phyloP scores from a whole-genome alignment of 176 grass and related monocot genomes.

The Saccharum officinarum region DNA sequence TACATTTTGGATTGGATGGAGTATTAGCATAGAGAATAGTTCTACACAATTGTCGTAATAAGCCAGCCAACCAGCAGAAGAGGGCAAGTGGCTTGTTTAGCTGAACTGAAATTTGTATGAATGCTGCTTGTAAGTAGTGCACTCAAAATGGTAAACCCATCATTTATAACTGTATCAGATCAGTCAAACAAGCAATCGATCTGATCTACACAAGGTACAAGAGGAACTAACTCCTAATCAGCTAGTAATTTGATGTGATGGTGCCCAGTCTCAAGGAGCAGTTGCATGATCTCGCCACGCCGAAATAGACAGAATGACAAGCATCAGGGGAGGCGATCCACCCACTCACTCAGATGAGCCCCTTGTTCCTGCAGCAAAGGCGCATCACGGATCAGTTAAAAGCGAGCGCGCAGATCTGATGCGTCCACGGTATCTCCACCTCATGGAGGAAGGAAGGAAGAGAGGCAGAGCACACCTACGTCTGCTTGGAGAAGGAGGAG shows the following conservation, averaged over 20 bases:
- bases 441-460: background rate
- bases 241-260: background rate
- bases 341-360: background rate
- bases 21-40: background rate
- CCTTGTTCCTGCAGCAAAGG: conserved; percentile 19
- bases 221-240: conserved; percentile 6
- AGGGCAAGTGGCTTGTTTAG: background rate
- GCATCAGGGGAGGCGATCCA: background rate
- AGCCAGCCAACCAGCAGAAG: background rate
- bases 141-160: background rate
- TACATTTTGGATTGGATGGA: background rate
- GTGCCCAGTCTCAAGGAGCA: background rate
- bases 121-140: background rate
- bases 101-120: background rate
- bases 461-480: conserved; percentile 87
- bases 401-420: background rate
- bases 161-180: background rate
- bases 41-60: background rate
- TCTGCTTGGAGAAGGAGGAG: conserved; percentile 93
- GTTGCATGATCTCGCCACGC: background rate
- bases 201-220: conserved; percentile 17
- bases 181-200: background rate
- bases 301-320: background rate
- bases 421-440: background rate
- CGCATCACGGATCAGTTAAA: background rate